A percentile compares a stretch with the other conserved stretches of the same genome.
These are phyloP conservation scores for Stagonosporopsis chrysanthemi DNA, from an alignment of 2,329 filamentous ascomycete genomes.

Conservation along the genomic window DNA sequence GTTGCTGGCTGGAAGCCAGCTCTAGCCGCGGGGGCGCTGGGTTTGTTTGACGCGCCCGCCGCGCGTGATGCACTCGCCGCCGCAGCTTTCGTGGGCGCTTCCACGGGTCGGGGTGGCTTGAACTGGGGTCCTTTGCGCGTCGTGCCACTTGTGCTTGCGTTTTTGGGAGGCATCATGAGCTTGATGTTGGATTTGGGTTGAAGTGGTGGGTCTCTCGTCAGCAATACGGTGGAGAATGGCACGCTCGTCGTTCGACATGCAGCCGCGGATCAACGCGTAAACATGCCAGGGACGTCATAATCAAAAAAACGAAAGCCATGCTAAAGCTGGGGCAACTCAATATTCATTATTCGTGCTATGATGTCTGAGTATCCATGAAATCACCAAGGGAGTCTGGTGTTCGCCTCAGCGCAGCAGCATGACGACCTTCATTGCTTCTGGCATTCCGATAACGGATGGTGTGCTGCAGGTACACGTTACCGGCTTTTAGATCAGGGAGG, in stretches of 20 bases:
- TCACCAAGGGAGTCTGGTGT: neutral
- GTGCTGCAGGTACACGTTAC: neutral
- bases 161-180: conserved; percentile 37
- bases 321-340: neutral
- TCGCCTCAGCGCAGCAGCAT: neutral
- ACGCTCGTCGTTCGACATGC: neutral
- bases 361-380: neutral
- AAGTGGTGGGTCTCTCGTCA: conserved; percentile 8
- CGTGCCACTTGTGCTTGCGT: conserved; percentile 25
- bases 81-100: conserved; percentile 32
- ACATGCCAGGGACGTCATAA: neutral
- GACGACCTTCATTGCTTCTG: neutral
- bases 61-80: conserved; percentile 29
- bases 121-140: conserved; percentile 47
- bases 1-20: conserved; percentile 31
- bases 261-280: neutral
- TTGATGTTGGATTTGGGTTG: neutral
- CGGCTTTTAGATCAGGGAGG: neutral
- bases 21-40: conserved; percentile 25
- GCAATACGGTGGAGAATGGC: conserved; percentile 1
- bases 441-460: neutral
- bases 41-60: conserved; percentile 31
- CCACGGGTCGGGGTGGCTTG: conserved; percentile 48
- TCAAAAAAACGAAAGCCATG: neutral
- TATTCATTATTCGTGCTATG: neutral